Percentiles rank a stretch among this genome's conserved stretches.
Evolutionary conservation across 2,329 filamentous ascomycete genomes (phyloP).

Genomic region (Plectosphaerella plurivora): DNA sequence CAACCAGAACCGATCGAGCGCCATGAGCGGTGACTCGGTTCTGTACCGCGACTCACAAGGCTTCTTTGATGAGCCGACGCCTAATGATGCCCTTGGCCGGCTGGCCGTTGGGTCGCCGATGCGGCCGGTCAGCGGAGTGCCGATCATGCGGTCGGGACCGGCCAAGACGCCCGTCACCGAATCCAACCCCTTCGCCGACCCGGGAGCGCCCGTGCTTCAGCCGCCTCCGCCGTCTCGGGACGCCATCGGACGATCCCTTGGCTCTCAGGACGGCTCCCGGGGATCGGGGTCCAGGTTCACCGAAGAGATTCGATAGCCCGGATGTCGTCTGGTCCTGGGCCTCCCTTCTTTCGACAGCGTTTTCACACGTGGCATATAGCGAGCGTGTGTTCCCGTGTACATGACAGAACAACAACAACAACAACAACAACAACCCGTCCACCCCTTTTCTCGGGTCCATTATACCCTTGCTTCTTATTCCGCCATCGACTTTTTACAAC

Average conservation of each 20-base stretch:
- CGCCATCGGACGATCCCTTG: slow-evolving; percentile 30
- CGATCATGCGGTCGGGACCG: slow-evolving; percentile 62
- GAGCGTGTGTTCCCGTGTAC: neutral
- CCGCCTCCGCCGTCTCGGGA: slow-evolving; percentile 24
- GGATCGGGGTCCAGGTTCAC: slow-evolving; percentile 34
- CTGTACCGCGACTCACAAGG: slow-evolving; percentile 50
- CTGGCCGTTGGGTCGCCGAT: slow-evolving; percentile 54
- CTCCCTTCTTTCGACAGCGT: neutral
- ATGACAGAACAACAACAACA: neutral
- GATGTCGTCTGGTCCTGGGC: neutral
- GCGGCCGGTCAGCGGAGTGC: slow-evolving; percentile 55
- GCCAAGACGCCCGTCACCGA: slow-evolving; percentile 58
- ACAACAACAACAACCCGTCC: neutral
- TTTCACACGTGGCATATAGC: neutral
- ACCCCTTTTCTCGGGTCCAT: neutral
- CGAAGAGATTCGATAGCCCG: slow-evolving; percentile 24
- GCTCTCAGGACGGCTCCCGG: slow-evolving; percentile 23
- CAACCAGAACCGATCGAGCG: slow-evolving; percentile 24
- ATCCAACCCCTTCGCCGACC: slow-evolving; percentile 42
- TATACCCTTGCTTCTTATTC: neutral
- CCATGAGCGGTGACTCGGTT: slow-evolving; percentile 45
- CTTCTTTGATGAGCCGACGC: slow-evolving; percentile 26
- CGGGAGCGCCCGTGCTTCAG: slow-evolving; percentile 21
- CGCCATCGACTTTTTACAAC: too few relatives aligned
- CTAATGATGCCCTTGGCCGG: slow-evolving; percentile 27